These are phyloP conservation scores for Hirsutella minnesotensis DNA, from an alignment of 2,329 filamentous ascomycete species.

Conservation along the genomic window DNA sequence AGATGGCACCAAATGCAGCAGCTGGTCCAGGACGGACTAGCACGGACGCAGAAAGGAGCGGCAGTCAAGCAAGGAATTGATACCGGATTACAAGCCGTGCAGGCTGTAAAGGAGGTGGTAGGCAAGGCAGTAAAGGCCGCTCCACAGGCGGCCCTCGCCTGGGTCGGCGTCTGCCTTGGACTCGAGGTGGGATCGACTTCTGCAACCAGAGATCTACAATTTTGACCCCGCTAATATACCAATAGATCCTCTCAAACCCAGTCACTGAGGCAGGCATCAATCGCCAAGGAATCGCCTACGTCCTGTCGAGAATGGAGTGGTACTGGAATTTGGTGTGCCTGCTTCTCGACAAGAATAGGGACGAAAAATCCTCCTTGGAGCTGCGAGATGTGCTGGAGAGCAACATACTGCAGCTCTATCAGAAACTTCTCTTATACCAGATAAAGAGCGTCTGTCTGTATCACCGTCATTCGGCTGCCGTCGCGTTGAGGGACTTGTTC, in stretches of 20 bases:
- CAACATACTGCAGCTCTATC: constrained; percentile 22
- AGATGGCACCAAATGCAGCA: constrained; percentile 15
- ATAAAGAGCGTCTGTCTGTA: constrained; percentile 27
- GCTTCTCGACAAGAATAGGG: background rate
- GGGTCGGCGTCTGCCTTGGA: constrained; percentile 20
- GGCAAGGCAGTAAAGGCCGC: constrained; percentile 12
- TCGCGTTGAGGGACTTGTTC: constrained; percentile 10
- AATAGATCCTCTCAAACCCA: constrained; percentile 19
- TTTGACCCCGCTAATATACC: constrained; percentile 8
- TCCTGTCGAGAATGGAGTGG: constrained; percentile 19
- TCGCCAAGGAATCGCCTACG: constrained; percentile 20
- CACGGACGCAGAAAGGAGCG: constrained; percentile 13
- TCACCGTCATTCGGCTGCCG: constrained; percentile 15
- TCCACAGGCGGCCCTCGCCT: constrained; percentile 23
- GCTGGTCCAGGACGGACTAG: constrained; percentile 15
- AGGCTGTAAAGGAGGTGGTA: constrained; percentile 13
- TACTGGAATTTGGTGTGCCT: background rate
- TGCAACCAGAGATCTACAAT: background rate
- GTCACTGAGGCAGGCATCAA: constrained; percentile 15
- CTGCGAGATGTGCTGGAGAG: constrained; percentile 13
- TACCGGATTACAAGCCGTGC: constrained; percentile 11
- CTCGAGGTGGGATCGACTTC: background rate
- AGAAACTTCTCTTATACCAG: constrained; percentile 24
- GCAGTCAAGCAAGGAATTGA: constrained; percentile 13
- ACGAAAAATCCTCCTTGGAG: constrained; percentile 24